phyloP scores from a whole-genome alignment of 768 basidiomycete species.

The Tulasnella sp. region DNA sequence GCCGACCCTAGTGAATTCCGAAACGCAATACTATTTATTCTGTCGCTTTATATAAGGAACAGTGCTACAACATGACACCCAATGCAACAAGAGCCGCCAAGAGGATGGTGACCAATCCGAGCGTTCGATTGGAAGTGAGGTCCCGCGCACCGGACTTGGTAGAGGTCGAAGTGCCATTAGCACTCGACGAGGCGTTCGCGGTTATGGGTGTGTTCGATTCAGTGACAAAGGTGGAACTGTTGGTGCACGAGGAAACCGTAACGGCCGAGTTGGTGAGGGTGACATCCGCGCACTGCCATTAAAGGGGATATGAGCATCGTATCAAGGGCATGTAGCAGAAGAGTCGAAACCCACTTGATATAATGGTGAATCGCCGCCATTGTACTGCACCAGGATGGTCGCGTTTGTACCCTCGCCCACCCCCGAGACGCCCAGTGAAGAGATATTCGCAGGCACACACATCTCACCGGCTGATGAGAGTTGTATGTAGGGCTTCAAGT shows the following conservation, averaged over 20 bases:
- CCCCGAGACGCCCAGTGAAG: slow-evolving; percentile 37
- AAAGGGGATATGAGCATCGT: no score
- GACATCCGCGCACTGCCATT: slow-evolving; percentile 2
- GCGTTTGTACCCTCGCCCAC: slow-evolving; percentile 59
- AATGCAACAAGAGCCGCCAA: not conserved
- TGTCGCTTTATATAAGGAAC: no score
- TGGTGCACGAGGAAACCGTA: not conserved
- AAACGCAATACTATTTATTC: no score
- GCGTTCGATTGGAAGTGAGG: not conserved
- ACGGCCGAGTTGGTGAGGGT: slow-evolving; percentile 4
- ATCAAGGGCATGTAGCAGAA: no score
- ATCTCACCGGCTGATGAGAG: slow-evolving; percentile 45
- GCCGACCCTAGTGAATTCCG: no score
- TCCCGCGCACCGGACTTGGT: not conserved
- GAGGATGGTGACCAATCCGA: not conserved
- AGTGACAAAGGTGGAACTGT: not conserved
- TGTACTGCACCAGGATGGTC: slow-evolving; percentile 56
- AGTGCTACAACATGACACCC: not conserved
- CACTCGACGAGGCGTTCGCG: not conserved
- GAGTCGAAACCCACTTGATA: slow-evolving; percentile 44
- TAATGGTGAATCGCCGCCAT: slow-evolving; percentile 61
- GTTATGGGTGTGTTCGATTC: not conserved
- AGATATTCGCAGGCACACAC: slow-evolving; percentile 60
- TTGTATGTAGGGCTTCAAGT: slow-evolving; percentile 40
- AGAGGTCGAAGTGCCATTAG: no score